Evolutionary conservation across 2,329 filamentous ascomycete genomes (phyloP), one percentile per base, ranked within the genome.

Genomic region (Ascochyta clinopodiicola): DNA sequence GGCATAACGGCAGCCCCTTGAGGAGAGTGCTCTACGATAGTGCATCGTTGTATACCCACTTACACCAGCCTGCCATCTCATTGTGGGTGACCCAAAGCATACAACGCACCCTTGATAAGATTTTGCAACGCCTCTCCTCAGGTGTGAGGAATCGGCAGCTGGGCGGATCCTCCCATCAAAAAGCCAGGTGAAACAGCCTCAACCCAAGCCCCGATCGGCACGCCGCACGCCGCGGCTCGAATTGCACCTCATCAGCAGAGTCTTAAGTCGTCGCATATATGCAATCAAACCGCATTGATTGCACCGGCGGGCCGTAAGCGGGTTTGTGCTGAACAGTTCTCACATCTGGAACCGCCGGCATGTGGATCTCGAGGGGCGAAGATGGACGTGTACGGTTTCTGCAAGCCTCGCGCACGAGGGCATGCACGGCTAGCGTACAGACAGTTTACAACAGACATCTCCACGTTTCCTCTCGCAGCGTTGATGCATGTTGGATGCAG

Each of bases 261-360:
- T 45, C 39, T 51, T 48, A 52, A 47, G 15, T 22, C 35, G 34
- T 47, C 54, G 47, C 60, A 57, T 59, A 56, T 50, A 60, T 51
- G 54, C 56, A 60, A 60, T 64, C 49, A 61, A 49, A 42, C 32
- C 42, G 47, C 53, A 53, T 56, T 49, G 35, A 51, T 44, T 59
- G 54, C 61, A 46, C 56, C 62, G 54, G 60, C 68, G 66, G 66
- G 46, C 69, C 68, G 63, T 60, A 50, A 60, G 64, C 57, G 59
- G 63, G 60, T 61, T 62, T 49, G 45, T 42, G 40, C 45, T 45
- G 19, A 17, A 24, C 37, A 35, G 31, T 37, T 38, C 24, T 46
- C 53, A 45, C 38, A 54, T 51, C 47, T 49, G 46, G 39, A 40
- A 52, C 52, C 53, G 39, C 60, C 45, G 55, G 68, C 61, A 66